Evolutionary conservation across 208 protist genomes (phyloP).

Genomic region (Trichomonas vaginalis): DNA sequence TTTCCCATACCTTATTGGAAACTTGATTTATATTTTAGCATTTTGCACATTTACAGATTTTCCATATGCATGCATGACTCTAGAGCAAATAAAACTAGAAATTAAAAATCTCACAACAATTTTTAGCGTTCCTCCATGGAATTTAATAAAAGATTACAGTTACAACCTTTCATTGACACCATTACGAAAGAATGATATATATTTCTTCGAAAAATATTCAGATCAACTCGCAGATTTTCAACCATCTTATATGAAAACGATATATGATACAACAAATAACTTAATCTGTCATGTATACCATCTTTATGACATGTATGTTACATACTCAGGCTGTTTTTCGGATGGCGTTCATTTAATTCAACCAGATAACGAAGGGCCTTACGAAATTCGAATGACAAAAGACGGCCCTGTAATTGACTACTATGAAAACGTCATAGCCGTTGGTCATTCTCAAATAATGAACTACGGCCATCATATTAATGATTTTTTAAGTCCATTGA

Average conservation of each 20-base stretch:
- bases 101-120: neutral
- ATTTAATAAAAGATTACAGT: neutral
- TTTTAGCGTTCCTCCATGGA: neutral
- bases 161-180: neutral
- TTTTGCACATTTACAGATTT: too few species aligned
- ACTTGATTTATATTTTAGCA: too few species aligned
- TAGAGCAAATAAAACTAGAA: neutral
- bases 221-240: neutral
- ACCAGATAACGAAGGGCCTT: neutral
- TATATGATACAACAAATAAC: neutral
- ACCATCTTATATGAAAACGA: neutral
- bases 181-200: neutral
- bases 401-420: neutral
- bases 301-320: neutral
- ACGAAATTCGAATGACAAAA: neutral
- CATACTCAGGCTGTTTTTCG: neutral
- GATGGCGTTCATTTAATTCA: neutral
- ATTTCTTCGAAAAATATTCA: neutral
- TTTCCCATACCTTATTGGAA: too few species aligned
- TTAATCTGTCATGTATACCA: neutral
- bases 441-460: neutral
- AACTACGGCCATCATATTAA: neutral
- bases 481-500: neutral
- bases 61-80: too few species aligned
- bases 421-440: neutral